Percentiles rank a stretch among this genome's conserved stretches.
These are phyloP conservation scores for Microbotryum saponariae DNA, from an alignment of 1,284 basidiomycete genomes.

Conservation along the genomic window DNA sequence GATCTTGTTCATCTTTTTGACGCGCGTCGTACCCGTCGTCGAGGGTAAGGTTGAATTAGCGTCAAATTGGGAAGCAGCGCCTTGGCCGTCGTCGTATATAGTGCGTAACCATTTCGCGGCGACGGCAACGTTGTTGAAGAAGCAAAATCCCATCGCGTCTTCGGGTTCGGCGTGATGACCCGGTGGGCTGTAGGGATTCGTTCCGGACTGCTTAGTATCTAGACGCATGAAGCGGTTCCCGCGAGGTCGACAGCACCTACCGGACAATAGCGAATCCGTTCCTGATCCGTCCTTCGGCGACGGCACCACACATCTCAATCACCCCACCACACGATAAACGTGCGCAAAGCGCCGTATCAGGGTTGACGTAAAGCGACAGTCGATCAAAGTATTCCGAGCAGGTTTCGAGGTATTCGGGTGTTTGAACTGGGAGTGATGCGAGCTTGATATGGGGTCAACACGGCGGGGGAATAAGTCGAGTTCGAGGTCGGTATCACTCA, in stretches of 20 bases:
- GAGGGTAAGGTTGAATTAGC: not conserved
- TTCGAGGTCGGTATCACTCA: constrained; percentile 45
- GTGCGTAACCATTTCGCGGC: constrained; percentile 51
- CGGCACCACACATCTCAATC: constrained; percentile 79
- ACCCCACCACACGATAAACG: constrained; percentile 88
- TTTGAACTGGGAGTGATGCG: constrained; percentile 13
- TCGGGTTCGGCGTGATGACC: constrained; percentile 98
- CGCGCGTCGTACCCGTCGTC: constrained; percentile 5
- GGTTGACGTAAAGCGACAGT: constrained; percentile 85
- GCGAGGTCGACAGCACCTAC: constrained; percentile 9
- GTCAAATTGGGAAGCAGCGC: constrained; percentile 42
- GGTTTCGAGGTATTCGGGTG: constrained; percentile 31
- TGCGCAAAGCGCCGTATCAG: constrained; percentile 74
- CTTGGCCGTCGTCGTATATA: constrained; percentile 60
- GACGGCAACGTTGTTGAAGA: constrained; percentile 97
- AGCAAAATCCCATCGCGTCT: constrained; percentile 97
- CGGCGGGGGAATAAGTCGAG: not conserved
- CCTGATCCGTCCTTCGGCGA: constrained; percentile 69
- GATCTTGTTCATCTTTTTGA: constrained; percentile 59
- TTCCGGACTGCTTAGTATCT: too few species aligned
- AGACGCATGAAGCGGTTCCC: too few species aligned
- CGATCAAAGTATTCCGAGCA: constrained; percentile 65
- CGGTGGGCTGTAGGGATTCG: constrained; percentile 52
- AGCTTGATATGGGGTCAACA: not conserved
- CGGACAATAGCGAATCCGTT: constrained; percentile 93